Evolutionary conservation across 2,329 filamentous ascomycete genomes (phyloP).

Genomic region (Esteya vermicola): DNA sequence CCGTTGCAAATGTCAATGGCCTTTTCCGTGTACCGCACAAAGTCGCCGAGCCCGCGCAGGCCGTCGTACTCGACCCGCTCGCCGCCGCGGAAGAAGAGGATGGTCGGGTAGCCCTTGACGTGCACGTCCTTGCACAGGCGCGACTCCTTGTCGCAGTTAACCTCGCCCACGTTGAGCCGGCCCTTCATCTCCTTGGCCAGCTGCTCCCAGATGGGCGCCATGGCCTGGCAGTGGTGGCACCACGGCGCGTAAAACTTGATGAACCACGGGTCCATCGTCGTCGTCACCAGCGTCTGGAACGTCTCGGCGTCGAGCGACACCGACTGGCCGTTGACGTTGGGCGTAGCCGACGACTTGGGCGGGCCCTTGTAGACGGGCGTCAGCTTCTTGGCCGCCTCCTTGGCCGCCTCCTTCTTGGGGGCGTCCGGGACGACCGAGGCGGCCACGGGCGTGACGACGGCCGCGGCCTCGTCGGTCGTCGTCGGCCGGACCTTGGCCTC

Average conservation of each 20-base stretch:
- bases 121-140: slow-evolving; percentile 85
- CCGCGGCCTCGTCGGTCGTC: slow-evolving; percentile 20
- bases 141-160: slow-evolving; percentile 80
- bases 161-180: slow-evolving; percentile 81
- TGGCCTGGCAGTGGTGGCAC: slow-evolving; percentile 89
- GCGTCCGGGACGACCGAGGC: not conserved
- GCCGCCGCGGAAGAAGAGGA: slow-evolving; percentile 82
- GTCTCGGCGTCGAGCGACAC: slow-evolving; percentile 65
- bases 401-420: not conserved
- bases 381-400: slow-evolving; percentile 1
- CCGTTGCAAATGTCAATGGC: slow-evolving; percentile 65
- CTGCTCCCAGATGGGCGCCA: slow-evolving; percentile 81
- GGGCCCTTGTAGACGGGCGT: slow-evolving; percentile 20
- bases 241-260: slow-evolving; percentile 98
- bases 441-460: not conserved
- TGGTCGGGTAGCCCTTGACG: slow-evolving; percentile 69
- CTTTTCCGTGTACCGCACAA: slow-evolving; percentile 75
- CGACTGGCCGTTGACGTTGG: slow-evolving; percentile 66
- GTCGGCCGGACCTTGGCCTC: slow-evolving; percentile 35
- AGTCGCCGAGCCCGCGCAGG: slow-evolving; percentile 79
- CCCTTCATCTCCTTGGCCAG: slow-evolving; percentile 86
- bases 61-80: slow-evolving; percentile 90
- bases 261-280: slow-evolving; percentile 87
- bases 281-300: slow-evolving; percentile 76
- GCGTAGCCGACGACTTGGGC: slow-evolving; percentile 36